Evolutionary conservation across 202 grass and related monocot genomes (phyloP), one percentile per base, ranked within the genome.

Genomic region (Zoysia matrella): DNA sequence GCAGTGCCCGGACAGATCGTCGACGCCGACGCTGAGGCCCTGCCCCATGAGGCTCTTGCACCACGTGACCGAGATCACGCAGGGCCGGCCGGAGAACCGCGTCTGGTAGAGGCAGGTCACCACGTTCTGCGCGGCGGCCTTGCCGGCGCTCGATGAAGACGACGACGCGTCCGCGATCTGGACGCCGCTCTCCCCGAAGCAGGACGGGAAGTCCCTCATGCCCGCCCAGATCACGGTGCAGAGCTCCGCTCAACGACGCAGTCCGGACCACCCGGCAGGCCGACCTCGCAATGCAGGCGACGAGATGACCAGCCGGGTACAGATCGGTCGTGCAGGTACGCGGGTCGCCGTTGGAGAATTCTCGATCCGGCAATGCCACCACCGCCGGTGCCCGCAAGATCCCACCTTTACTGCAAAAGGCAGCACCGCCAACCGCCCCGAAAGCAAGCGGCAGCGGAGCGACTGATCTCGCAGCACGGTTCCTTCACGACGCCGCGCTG

Each of bases 131-230:
- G 86, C 76, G 6, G 85, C 73, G 46, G 80, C 86, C 76, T 91
- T 83, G 46, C 87, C 73, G 18, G 76, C 75, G 72, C 71, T 76
- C 15, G 71, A 60, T 62, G 82, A 83, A 5, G 85, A 88, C 12
- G 86, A 88, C 7, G 92, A 85, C 11, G 85, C 85, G 69, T 92
- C 89, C 6, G 87, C 87, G 60, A 92, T 89, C 85, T 94, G 92
- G 50, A 92, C 87, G 9, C 92, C 89, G 70, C 84, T 94, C 87
- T 94, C 89, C 47, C 92, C 92, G 70, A 94, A 94, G 88, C 92
- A 94, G 78, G 92, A 94, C 64, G 89, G 89, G 82, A 93, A 93
- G 76, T 93, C 91, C 88, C 91, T 93, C 91, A 90, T 93, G 53
- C 49, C 61, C 13, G 15, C 79, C 13, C 67, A 54, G 72, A 81